phyloP scores from a whole-genome alignment of 495 filamentous ascomycete genomes.

The Podospora didyma region DNA sequence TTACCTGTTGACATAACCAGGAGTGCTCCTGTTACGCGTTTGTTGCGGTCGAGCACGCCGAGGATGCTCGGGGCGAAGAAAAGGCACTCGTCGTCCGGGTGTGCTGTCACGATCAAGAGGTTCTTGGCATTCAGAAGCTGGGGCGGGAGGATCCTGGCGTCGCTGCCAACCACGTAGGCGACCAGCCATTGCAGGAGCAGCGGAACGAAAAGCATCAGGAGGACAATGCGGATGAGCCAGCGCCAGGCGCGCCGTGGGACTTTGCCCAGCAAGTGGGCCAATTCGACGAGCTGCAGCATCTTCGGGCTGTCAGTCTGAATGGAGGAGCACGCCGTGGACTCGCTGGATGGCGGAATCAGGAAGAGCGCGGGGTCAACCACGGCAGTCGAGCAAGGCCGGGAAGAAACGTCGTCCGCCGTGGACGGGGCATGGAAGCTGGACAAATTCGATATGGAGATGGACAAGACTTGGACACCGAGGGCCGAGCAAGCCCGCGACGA shows the following conservation, averaged over 20 bases:
- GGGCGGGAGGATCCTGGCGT: conserved; percentile 34
- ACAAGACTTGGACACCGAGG: no score
- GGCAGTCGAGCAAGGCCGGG: no score
- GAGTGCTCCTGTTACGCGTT: conserved; percentile 24
- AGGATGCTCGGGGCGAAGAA: conserved; percentile 41
- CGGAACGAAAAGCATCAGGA: conserved; percentile 27
- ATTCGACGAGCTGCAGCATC: conserved; percentile 10
- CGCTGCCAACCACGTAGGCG: conserved; percentile 33
- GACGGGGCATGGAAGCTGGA: no score
- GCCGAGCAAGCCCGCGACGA: no score
- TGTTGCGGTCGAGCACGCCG: conserved; percentile 34
- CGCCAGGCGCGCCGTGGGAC: conserved; percentile 27
- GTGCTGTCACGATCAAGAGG: conserved; percentile 37
- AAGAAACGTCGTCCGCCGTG: no score
- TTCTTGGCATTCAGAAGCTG: conserved; percentile 34
- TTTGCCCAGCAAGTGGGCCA: conserved; percentile 10
- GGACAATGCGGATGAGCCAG: conserved; percentile 21
- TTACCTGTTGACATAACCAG: conserved; percentile 39
- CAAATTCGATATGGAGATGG: no score
- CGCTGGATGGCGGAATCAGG: not conserved
- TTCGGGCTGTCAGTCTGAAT: no score
- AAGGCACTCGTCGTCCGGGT: conserved; percentile 43
- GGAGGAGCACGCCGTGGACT: not conserved
- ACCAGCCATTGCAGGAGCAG: conserved; percentile 35
- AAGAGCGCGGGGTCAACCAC: not conserved